A percentile compares a stretch with the other conserved stretches of the same genome.
phyloP scores from a whole-genome alignment of 441 rosid genomes.

The Manihot esculenta region DNA sequence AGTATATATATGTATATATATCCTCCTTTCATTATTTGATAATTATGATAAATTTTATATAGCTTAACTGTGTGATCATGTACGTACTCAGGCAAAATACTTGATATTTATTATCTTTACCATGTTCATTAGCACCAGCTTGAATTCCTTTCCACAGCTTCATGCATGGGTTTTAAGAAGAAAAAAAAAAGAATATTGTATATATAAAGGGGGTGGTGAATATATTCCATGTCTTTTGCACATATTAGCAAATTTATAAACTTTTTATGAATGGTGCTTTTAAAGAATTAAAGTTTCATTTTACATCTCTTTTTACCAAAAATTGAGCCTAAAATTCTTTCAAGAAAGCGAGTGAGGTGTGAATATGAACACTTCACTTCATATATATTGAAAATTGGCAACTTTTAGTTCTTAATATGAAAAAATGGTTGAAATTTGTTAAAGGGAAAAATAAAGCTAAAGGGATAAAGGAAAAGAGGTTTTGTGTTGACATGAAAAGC shows the following conservation, averaged over 20 bases:
- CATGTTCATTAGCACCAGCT: no score
- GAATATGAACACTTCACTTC: constrained; percentile 7
- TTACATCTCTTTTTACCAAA: constrained; percentile 24
- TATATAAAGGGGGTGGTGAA: background rate
- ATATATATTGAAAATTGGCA: background rate
- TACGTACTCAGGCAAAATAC: no score
- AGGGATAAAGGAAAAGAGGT: constrained; percentile 10
- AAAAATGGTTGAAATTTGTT: constrained; percentile 29
- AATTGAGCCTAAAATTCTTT: constrained; percentile 21
- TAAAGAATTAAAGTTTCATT: constrained; percentile 27
- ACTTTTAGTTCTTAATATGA: constrained; percentile 7
- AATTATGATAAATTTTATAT: no score
- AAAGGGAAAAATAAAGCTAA: constrained; percentile 13
- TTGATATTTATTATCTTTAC: no score
- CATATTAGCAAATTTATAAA: constrained; percentile 19
- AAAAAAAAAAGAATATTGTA: no score
- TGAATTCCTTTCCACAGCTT: no score
- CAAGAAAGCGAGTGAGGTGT: constrained; percentile 9
- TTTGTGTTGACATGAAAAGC: constrained; percentile 24
- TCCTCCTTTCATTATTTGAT: no score
- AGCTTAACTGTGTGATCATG: no score
- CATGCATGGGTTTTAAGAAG: no score
- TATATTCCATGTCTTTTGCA: constrained; percentile 19
- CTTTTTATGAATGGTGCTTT: constrained; percentile 24
- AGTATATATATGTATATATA: no score